phyloP scores from a whole-genome alignment of 805 yeast species.

The Candida adriatica region DNA sequence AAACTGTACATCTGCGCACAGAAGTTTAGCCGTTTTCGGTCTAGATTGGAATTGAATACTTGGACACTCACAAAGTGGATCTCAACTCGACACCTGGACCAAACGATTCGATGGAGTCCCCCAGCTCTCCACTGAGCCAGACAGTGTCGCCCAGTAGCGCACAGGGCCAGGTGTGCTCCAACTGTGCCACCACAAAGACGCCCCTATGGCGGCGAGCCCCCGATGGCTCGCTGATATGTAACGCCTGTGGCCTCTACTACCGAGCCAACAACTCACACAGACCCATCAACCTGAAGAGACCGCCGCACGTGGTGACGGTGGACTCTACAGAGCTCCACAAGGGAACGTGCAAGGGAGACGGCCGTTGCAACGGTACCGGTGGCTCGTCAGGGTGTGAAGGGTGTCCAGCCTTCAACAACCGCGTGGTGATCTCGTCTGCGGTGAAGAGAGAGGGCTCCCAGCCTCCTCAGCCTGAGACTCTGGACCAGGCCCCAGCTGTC shows the following conservation, averaged over 20 bases:
- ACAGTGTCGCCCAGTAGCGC: background rate
- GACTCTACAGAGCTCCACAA: constrained; percentile 30
- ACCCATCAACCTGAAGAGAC: constrained; percentile 73
- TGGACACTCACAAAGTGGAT: no score
- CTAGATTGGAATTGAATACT: no score
- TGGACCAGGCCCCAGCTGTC: background rate
- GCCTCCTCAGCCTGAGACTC: background rate
- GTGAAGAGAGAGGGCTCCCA: constrained; percentile 7
- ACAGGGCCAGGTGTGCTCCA: constrained; percentile 48
- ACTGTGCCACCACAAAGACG: constrained; percentile 83
- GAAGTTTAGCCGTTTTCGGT: no score
- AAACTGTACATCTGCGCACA: no score
- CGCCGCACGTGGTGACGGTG: constrained; percentile 79
- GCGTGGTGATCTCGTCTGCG: constrained; percentile 34
- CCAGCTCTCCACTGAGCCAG: constrained; percentile 2
- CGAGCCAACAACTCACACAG: constrained; percentile 89
- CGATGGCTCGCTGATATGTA: constrained; percentile 84
- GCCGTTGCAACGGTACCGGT: constrained; percentile 84
- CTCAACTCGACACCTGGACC: background rate
- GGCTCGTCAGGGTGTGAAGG: constrained; percentile 75
- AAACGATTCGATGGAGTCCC: background rate
- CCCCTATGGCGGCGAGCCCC: constrained; percentile 93
- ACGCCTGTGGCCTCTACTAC: constrained; percentile 89
- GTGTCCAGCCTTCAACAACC: constrained; percentile 77
- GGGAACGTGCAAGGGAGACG: constrained; percentile 24